Base-by-base conservation (phyloP, 176 grass and related monocot genomes). In the Olyra latifolia region DNA sequence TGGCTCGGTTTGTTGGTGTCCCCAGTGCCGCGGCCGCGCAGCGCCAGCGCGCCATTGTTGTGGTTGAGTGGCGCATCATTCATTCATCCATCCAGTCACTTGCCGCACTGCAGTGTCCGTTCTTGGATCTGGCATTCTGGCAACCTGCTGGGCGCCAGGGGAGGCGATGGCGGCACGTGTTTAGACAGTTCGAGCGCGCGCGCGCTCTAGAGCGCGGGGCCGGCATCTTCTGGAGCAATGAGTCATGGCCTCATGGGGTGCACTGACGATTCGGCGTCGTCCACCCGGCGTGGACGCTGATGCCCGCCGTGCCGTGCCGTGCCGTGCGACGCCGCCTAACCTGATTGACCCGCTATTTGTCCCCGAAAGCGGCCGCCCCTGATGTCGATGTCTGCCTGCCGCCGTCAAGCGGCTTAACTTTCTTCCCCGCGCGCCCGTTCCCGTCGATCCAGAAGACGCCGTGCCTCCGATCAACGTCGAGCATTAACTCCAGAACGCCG, bases 301-400 rank as follows among this genome's bases (percentile, higher is more conserved):
- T 4, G 74, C 52, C 3, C 11, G 66, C 10, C 35, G 16, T 10
- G 66, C 13, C 74, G 57, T 3, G 71, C 22, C 32, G 64, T 65
- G 80, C 68, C 82, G 76, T 81, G 82, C 64, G 53, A 27, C 76
- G 87, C 53, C 83, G 88, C 77, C 83, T 72, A 78, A 14, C 87
- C 71, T 85, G 45, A 74, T 59, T 71, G 71, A 19, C 82, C 82
- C 77, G 87, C 72, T 77, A 71, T 66, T 85, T 81, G 82, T 72
- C 88, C 71, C 19, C 41, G 78, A 89, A 82, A 86, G 88, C 78
- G 88, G 72, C 72, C 48, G 40, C 38, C 23, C 15, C 29, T 13
- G 87, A 85, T 57, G 77, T 38, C 50, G 87, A 85, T 19, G 30
- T 23, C 15, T 56, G 40, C 64, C n/a, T 43, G 52, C 62, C 25